Conservation (phyloP, 306 rosid genomes). For the Datisca glomerata region DNA sequence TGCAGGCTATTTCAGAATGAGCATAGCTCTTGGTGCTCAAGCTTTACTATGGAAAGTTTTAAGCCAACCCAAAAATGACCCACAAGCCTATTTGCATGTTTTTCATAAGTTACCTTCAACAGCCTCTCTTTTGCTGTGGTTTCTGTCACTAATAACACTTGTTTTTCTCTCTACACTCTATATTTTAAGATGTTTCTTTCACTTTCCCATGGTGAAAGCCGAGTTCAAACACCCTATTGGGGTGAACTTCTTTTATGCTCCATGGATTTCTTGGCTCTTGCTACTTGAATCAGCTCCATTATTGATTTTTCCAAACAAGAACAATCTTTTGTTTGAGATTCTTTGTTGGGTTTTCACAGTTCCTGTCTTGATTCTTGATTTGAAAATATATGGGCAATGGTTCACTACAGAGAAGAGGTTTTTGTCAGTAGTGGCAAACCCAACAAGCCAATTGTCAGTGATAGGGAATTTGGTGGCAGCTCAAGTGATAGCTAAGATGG, state of each 20-base stretch:
- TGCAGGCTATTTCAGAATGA: conserved; percentile 36
- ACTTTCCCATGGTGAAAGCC: conserved; percentile 24
- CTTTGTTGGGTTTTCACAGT: conserved; percentile 25
- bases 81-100: conserved; percentile 16
- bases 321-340: conserved; percentile 10
- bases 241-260: conserved; percentile 32
- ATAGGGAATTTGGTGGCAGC: conserved; percentile 36
- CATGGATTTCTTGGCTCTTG: conserved; percentile 50
- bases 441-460: conserved; percentile 37
- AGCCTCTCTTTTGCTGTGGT: conserved; percentile 29
- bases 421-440: conserved; percentile 34
- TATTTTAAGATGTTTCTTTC: conserved; percentile 28
- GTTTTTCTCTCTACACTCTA: conserved; percentile 23
- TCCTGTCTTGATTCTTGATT: conserved; percentile 27
- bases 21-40: conserved; percentile 39
- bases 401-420: conserved; percentile 34
- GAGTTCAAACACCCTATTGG: conserved; percentile 34
- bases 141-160: conserved; percentile 17
- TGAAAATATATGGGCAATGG: conserved; percentile 37
- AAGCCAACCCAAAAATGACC: conserved; percentile 19
- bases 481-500: conserved; percentile 25
- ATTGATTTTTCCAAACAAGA: conserved; percentile 2
- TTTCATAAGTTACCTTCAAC: conserved; percentile 17
- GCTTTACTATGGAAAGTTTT: conserved; percentile 37
- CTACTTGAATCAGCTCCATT: conserved; percentile 43